Conservation (phyloP, 352 stramenopile genomes). For the Globisporangium irregulare region DNA sequence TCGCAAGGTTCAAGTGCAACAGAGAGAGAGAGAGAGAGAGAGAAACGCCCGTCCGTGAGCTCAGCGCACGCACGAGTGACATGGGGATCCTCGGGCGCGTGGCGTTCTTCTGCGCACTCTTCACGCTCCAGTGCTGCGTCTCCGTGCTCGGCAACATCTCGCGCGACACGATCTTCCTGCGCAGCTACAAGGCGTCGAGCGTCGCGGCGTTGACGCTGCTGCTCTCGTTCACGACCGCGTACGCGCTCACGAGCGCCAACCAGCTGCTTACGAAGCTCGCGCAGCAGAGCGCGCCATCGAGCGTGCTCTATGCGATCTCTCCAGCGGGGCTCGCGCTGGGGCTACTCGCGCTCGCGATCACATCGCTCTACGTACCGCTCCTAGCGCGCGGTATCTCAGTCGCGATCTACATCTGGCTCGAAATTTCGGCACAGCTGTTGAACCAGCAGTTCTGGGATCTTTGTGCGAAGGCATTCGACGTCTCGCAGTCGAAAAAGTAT, state of each 20-base stretch:
- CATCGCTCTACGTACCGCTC: slow-evolving; percentile 42
- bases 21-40: not conserved
- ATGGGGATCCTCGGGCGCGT: slow-evolving; percentile 39
- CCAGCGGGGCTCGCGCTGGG: slow-evolving; percentile 40
- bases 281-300: slow-evolving; percentile 21
- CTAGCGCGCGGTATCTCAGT: slow-evolving; percentile 50
- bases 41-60: not conserved
- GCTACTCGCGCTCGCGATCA: slow-evolving; percentile 39
- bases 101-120: slow-evolving; percentile 79
- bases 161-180: slow-evolving; percentile 80
- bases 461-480: slow-evolving; percentile 76
- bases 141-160: slow-evolving; percentile 75
- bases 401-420: slow-evolving; percentile 78
- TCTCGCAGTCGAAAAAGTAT: slow-evolving; percentile 81
- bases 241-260: slow-evolving; percentile 51
- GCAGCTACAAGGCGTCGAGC: slow-evolving; percentile 62
- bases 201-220: slow-evolving; percentile 70
- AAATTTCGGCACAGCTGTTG: slow-evolving; percentile 70
- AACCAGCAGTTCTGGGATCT: slow-evolving; percentile 88
- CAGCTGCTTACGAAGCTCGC: slow-evolving; percentile 32
- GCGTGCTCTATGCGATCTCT: slow-evolving; percentile 53
- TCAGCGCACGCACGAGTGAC: not conserved
- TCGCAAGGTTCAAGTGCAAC: not conserved
- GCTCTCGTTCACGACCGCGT: slow-evolving; percentile 72
- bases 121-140: slow-evolving; percentile 77